Conservation (phyloP, 208 protist genomes). For the Crithidia bombi region DNA sequence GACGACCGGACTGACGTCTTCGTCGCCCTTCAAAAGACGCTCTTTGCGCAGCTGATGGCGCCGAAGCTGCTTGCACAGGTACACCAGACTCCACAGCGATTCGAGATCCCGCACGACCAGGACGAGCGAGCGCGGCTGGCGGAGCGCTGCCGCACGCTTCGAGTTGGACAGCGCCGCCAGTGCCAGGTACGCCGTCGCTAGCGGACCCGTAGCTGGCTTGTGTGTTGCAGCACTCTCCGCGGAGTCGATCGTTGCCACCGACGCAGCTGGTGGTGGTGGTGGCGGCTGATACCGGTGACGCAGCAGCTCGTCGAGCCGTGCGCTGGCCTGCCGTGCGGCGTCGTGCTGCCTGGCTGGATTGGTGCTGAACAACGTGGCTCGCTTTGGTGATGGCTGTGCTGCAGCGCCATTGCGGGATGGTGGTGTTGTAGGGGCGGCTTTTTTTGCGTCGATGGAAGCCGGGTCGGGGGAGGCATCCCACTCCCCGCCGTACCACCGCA, state of each 20-base stretch:
- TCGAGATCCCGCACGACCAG: conserved; percentile 23
- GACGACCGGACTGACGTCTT: neutral
- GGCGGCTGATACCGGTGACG: conserved; percentile 14
- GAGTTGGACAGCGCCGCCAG: conserved; percentile 23
- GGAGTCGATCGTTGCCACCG: neutral
- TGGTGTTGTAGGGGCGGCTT: neutral
- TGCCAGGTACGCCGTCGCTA: conserved; percentile 24
- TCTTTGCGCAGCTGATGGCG: conserved; percentile 26
- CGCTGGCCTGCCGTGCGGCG: conserved; percentile 1
- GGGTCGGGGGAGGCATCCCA: neutral
- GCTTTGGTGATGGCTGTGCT: neutral
- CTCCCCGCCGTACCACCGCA: conserved; percentile 34
- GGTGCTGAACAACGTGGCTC: neutral
- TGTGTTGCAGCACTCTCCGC: neutral
- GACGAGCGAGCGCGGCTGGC: conserved; percentile 22
- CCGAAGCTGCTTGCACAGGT: conserved; percentile 31
- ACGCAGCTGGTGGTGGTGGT: neutral
- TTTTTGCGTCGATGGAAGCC: neutral
- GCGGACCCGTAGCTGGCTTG: conserved; percentile 5
- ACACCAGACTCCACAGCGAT: conserved; percentile 31
- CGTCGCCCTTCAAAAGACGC: conserved; percentile 12
- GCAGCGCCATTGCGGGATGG: no score
- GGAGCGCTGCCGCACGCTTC: conserved; percentile 16
- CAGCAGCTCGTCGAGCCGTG: conserved; percentile 23
- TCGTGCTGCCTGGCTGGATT: neutral